Evolutionary conservation across 495 filamentous ascomycete genomes (phyloP).

Genomic region (Neohortaea acidophila): DNA sequence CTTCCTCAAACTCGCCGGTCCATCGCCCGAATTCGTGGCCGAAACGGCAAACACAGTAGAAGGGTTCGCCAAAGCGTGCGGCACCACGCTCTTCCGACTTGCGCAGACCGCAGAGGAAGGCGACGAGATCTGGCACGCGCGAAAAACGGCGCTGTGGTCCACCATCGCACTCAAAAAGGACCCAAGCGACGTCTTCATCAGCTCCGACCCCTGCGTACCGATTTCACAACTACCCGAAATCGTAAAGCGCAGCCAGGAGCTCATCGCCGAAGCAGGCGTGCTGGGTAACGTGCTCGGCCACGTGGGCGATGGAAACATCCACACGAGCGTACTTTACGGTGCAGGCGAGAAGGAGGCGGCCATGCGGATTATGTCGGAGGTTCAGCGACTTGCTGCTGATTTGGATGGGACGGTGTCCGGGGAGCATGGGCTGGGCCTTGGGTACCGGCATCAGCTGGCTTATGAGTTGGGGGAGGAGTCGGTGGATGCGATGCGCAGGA

Average conservation of each 20-base stretch:
- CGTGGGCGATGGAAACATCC: conserved; percentile 69
- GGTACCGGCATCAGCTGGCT: conserved; percentile 65
- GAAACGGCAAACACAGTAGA: too few species aligned
- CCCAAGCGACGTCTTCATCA: conserved; percentile 49
- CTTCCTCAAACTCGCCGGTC: conserved; percentile 74
- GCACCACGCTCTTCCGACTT: too few species aligned
- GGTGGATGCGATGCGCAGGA: conserved; percentile 66
- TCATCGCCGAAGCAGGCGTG: conserved; percentile 68
- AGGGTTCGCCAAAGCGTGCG: too few species aligned
- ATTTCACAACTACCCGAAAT: conserved; percentile 76
- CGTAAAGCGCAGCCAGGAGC: conserved; percentile 77
- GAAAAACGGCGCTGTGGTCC: conserved; percentile 70
- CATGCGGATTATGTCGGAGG: conserved; percentile 58
- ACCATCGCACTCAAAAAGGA: conserved; percentile 52
- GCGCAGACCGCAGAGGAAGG: conserved; percentile 49
- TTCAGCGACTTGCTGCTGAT: conserved; percentile 78
- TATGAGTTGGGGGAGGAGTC: conserved; percentile 74
- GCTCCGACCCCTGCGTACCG: conserved; percentile 80
- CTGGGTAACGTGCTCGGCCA: conserved; percentile 79
- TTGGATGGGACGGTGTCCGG: conserved; percentile 83
- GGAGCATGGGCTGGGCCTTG: conserved; percentile 79
- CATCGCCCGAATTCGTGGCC: too few species aligned
- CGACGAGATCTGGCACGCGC: conserved; percentile 56
- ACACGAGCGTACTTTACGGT: conserved; percentile 78
- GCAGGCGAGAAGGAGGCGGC: conserved; percentile 46